A percentile compares a stretch with the other conserved stretches of the same genome.
Evolutionary conservation across 352 stramenopile species (phyloP).

Genomic region (Phytophthora pisi): DNA sequence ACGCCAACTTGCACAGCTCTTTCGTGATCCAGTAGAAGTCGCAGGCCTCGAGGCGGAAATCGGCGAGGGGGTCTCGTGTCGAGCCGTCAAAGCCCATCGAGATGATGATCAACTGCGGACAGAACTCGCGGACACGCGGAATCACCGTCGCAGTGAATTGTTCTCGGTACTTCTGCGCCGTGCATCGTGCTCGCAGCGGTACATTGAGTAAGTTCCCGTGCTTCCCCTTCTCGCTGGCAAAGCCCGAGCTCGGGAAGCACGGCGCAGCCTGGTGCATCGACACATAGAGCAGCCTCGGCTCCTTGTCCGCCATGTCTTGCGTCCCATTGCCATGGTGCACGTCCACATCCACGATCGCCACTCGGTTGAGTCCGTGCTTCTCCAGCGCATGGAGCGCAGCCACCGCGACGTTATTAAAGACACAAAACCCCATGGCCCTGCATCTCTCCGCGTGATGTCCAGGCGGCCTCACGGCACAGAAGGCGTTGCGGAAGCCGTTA

Average conservation of each 20-base stretch:
- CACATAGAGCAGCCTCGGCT: slow-evolving; percentile 51
- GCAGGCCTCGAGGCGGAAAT: slow-evolving; percentile 45
- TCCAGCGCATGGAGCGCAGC: slow-evolving; percentile 93
- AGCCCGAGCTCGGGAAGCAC: slow-evolving; percentile 52
- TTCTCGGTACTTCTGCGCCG: slow-evolving; percentile 41
- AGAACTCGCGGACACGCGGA: slow-evolving; percentile 55
- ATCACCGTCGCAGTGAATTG: slow-evolving; percentile 40
- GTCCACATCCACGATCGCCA: slow-evolving; percentile 80
- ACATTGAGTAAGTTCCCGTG: slow-evolving; percentile 58
- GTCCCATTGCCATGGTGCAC: slow-evolving; percentile 92
- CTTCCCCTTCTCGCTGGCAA: slow-evolving; percentile 41
- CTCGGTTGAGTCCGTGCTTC: slow-evolving; percentile 46
- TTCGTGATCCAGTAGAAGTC: slow-evolving; percentile 72
- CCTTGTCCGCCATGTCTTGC: slow-evolving; percentile 40
- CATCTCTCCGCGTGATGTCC: slow-evolving; percentile 63
- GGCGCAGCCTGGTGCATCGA: slow-evolving; percentile 60
- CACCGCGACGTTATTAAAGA: slow-evolving; percentile 96
- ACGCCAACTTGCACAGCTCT: slow-evolving; percentile 46
- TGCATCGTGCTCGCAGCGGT: slow-evolving; percentile 41
- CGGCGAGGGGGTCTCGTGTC: slow-evolving; percentile 47
- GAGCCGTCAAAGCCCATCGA: slow-evolving; percentile 88
- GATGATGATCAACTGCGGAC: slow-evolving; percentile 84
- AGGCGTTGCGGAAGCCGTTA: slow-evolving; percentile 64
- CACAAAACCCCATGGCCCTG: slow-evolving; percentile 89
- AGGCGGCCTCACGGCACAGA: slow-evolving; percentile 84